A percentile compares a stretch with the other conserved stretches of the same genome.
phyloP scores from a whole-genome alignment of 768 basidiomycete genomes.

The Russula dissimulans region DNA sequence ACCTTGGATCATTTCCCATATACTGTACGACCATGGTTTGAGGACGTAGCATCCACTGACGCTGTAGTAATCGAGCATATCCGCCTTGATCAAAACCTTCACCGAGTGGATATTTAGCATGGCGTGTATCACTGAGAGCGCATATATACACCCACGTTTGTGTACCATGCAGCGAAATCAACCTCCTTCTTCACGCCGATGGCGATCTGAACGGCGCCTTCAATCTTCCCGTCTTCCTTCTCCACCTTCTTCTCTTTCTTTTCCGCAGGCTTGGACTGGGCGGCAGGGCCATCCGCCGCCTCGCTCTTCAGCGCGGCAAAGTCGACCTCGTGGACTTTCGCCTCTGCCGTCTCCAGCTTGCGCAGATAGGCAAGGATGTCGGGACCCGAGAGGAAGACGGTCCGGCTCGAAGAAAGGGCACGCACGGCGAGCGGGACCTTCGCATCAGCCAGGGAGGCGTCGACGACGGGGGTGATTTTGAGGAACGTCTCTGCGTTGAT shows the following conservation, averaged over 20 bases:
- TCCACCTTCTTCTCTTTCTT: constrained; percentile 32
- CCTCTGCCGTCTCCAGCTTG: constrained; percentile 55
- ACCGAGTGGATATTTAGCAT: constrained; percentile 18
- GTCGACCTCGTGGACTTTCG: constrained; percentile 66
- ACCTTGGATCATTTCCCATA: constrained; percentile 97
- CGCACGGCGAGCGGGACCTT: constrained; percentile 66
- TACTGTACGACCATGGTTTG: constrained; percentile 93
- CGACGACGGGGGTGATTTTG: constrained; percentile 66
- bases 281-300: constrained; percentile 27
- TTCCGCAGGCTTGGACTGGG: constrained; percentile 30
- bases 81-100: constrained; percentile 93
- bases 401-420: constrained; percentile 57
- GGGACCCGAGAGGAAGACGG: constrained; percentile 69
- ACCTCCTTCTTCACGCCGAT: constrained; percentile 94
- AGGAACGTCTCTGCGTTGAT: constrained; percentile 57
- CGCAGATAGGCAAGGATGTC: constrained; percentile 68
- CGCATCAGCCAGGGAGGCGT: constrained; percentile 66
- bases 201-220: constrained; percentile 85
- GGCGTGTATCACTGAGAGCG: not conserved
- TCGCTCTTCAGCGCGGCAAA: constrained; percentile 51
- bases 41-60: constrained; percentile 99
- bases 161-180: constrained; percentile 92
- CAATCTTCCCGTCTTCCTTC: constrained; percentile 72
- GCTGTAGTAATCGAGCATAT: constrained; percentile 99
- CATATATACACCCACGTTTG: constrained; percentile 51